Conservation (phyloP, 371 early-diverging fungal species). For the Blyttiomyces sp. region DNA sequence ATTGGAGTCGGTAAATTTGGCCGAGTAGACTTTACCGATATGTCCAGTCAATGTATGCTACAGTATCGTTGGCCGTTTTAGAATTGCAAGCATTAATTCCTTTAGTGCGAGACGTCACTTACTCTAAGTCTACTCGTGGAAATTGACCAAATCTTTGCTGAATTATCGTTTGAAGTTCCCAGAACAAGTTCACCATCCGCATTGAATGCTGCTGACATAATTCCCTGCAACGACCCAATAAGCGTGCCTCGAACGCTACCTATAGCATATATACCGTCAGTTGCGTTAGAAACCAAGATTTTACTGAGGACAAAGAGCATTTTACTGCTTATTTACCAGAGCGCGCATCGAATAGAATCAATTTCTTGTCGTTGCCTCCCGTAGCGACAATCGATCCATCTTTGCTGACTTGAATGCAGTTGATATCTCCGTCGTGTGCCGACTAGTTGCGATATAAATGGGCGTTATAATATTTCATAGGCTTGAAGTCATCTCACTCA, state of each 20-base stretch:
- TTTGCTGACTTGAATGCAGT: slow-evolving; percentile 70
- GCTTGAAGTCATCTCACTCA: not conserved
- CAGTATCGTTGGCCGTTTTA: not conserved
- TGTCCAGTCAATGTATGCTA: slow-evolving; percentile 94
- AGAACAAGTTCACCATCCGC: slow-evolving; percentile 70
- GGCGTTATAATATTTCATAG: not conserved
- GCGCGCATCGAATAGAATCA: slow-evolving; percentile 76
- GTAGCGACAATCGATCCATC: slow-evolving; percentile 81
- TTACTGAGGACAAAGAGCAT: not conserved
- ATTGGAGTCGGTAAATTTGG: slow-evolving; percentile 79
- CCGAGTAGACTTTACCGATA: slow-evolving; percentile 87
- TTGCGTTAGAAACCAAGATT: not conserved
- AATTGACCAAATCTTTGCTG: slow-evolving; percentile 82
- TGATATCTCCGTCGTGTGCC: slow-evolving; percentile 74
- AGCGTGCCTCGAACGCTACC: slow-evolving; percentile 49
- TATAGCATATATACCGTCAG: slow-evolving; percentile 3
- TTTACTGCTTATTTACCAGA: slow-evolving; percentile 53
- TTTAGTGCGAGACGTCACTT: no score
- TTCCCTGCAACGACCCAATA: slow-evolving; percentile 78
- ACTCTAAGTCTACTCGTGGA: slow-evolving; percentile 64
- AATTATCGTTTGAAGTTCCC: slow-evolving; percentile 88
- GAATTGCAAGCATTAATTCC: not conserved
- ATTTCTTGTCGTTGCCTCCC: slow-evolving; percentile 82
- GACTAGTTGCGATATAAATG: not conserved
- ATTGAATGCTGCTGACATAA: slow-evolving; percentile 82